A percentile compares a stretch with the other conserved stretches of the same genome.
Conservation (phyloP, 371 early-diverging fungal genomes). For the Caulochytrium protostelioides region DNA sequence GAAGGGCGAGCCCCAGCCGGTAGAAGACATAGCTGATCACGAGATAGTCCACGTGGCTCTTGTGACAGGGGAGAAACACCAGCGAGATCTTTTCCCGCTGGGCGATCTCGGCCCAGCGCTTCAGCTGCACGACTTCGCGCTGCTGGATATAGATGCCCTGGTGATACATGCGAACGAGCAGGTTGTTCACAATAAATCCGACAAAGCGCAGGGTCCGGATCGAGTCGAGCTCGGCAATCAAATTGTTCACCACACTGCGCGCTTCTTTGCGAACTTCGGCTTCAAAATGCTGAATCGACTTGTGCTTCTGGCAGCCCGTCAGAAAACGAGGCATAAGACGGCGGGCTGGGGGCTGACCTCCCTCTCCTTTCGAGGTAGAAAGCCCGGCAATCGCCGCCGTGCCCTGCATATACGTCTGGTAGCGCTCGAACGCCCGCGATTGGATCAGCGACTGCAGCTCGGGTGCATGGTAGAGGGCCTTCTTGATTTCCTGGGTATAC, state of each 20-base stretch:
- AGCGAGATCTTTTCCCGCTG: slow-evolving; percentile 48
- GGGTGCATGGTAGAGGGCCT: slow-evolving; percentile 6
- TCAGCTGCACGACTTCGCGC: slow-evolving; percentile 48
- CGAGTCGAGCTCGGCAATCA: slow-evolving; percentile 44
- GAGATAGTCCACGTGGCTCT: slow-evolving; percentile 76
- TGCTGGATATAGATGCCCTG: slow-evolving; percentile 69
- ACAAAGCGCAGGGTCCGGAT: slow-evolving; percentile 34
- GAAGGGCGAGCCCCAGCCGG: slow-evolving; percentile 55
- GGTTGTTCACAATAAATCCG: slow-evolving; percentile 42
- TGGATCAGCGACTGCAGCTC: no score
- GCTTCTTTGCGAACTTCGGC: slow-evolving; percentile 1
- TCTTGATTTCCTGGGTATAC: slow-evolving; percentile 36
- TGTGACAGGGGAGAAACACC: slow-evolving; percentile 64
- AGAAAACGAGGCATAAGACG: no score
- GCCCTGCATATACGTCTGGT: no score
- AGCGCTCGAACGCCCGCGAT: no score
- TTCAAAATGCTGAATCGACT: slow-evolving; percentile 1
- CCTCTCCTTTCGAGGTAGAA: no score
- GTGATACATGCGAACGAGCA: slow-evolving; percentile 46
- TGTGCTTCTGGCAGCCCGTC: no score
- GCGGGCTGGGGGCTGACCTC: no score
- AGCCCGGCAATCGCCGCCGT: no score
- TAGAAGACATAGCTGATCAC: slow-evolving; percentile 58
- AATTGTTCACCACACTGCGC: slow-evolving; percentile 35
- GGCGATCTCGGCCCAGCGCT: slow-evolving; percentile 36